Base-by-base conservation (phyloP, 108 stramenopile species). In the Cyclotella cryptica region DNA sequence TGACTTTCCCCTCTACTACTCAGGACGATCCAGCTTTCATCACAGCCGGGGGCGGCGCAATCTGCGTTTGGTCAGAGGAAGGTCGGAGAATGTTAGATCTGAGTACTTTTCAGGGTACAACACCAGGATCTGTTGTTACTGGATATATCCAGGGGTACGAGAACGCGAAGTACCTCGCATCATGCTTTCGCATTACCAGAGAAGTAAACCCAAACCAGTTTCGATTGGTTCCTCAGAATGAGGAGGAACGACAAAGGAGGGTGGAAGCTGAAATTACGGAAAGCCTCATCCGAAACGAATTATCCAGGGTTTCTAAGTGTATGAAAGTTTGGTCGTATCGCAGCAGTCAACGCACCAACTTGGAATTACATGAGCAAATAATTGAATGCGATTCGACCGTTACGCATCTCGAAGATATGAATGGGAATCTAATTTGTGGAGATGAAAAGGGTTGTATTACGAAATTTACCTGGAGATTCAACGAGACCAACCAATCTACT, bases 181-280 rank as follows among this genome's bases (percentile, higher is more conserved):
- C 85, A 15, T 62, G 85, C 18, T 86, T 86, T 70, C 72, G 61
- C 22, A 67, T 86, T 13, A 80, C 83, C 19, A 74, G 68, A 4
- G 75, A 71, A 40, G 39, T 54, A 15, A 69, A 85, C 62, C 79
- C 75, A 22, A 73, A 58, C 14, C 85, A 79, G 69, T 84, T 84
- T 60, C 84, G 84, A 11, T 40, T 88, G 19, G 66, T 76, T 1
- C 87, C 87, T 11, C 85, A 86, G 58, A 75, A 88, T 59, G 85
- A 80, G 13, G 64, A 51, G 17, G 79, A 75, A 17, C 69, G 75
- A 18, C 72, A 47, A 46, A 68, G 85, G 40, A 57, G 81, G 18
- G 77, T 47, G 14, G 61, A 26, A 24, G 80, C 85, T 6, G 88
- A 84, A 42, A 63, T 65, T 13, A 71, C 65, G 18, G 84, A 88